Conservation (phyloP, 2,329 filamentous ascomycete species). For the Aspergillus ochraceus region DNA sequence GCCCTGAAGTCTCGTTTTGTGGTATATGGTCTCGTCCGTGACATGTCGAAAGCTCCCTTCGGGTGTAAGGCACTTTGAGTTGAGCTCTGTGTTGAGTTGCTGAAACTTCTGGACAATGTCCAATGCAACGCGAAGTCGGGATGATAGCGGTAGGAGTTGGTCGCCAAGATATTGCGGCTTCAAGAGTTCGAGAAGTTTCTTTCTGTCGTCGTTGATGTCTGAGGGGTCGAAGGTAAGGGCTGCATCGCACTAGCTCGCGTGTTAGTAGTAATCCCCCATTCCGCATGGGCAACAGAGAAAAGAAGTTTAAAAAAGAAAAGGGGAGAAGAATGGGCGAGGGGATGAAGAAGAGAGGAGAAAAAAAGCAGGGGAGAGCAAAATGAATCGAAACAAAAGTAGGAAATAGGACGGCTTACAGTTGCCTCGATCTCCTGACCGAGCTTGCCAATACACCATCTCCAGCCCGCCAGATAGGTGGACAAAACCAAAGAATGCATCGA, state of each 20-base stretch:
- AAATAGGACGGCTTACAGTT: neutral
- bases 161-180: slow-evolving; percentile 15
- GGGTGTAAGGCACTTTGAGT: neutral
- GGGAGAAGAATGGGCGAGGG: no score
- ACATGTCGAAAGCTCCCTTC: slow-evolving; percentile 4
- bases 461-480: slow-evolving; percentile 13
- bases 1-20: slow-evolving; percentile 12
- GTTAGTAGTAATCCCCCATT: no score
- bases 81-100: slow-evolving; percentile 9
- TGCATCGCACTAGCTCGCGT: slow-evolving; percentile 10
- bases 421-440: slow-evolving; percentile 15
- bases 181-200: slow-evolving; percentile 2
- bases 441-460: slow-evolving; percentile 14
- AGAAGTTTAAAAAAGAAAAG: neutral
- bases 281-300: no score
- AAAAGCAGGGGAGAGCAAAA: neutral
- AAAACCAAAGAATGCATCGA: slow-evolving; percentile 12
- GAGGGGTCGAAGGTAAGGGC: slow-evolving; percentile 14
- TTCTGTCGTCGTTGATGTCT: neutral
- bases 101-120: slow-evolving; percentile 10
- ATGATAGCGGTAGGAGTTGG: slow-evolving; percentile 8
- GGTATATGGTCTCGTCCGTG: slow-evolving; percentile 3
- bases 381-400: no score
- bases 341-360: neutral
- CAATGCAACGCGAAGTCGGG: slow-evolving; percentile 8